A percentile compares a stretch with the other conserved stretches of the same genome.
These are phyloP conservation scores for Achlya hypogyna DNA, from an alignment of 352 stramenopile genomes.

Conservation along the genomic window DNA sequence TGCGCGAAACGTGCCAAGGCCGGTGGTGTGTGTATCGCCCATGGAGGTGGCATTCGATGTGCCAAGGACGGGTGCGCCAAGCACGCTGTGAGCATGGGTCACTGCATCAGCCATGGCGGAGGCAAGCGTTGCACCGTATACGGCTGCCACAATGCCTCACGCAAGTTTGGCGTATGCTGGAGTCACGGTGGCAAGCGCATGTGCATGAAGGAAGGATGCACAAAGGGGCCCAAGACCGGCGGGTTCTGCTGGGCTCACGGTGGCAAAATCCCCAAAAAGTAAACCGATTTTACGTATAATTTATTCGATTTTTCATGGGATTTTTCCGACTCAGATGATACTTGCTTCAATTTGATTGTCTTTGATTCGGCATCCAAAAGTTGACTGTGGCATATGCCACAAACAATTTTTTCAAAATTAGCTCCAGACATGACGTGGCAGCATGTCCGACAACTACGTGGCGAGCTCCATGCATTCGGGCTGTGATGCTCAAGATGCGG, in stretches of 20 bases:
- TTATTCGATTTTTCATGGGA: neutral
- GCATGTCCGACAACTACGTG: neutral
- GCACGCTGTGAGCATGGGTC: conserved; percentile 67
- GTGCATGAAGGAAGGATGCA: conserved; percentile 69
- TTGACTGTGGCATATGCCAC: neutral
- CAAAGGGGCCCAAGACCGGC: conserved; percentile 71
- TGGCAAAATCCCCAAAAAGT: conserved; percentile 76
- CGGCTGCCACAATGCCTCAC: conserved; percentile 66
- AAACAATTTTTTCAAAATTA: neutral
- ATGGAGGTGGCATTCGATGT: conserved; percentile 68
- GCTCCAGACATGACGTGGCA: neutral
- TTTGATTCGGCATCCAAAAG: too few species aligned
- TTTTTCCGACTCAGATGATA: too few species aligned
- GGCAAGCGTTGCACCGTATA: conserved; percentile 69
- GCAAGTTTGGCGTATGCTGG: conserved; percentile 78
- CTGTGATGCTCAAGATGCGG: too few species aligned
- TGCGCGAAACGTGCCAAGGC: conserved; percentile 77
- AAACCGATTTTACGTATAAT: conserved; percentile 10
- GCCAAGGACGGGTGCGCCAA: conserved; percentile 64
- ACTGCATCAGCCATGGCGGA: conserved; percentile 80
- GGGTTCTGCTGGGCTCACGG: conserved; percentile 79
- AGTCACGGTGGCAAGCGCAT: conserved; percentile 69
- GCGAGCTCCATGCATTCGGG: too few species aligned
- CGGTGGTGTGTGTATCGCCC: conserved; percentile 69
- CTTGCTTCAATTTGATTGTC: too few species aligned